Conservation (phyloP, 2,329 filamentous ascomycete species). For the Nemania sp. region DNA sequence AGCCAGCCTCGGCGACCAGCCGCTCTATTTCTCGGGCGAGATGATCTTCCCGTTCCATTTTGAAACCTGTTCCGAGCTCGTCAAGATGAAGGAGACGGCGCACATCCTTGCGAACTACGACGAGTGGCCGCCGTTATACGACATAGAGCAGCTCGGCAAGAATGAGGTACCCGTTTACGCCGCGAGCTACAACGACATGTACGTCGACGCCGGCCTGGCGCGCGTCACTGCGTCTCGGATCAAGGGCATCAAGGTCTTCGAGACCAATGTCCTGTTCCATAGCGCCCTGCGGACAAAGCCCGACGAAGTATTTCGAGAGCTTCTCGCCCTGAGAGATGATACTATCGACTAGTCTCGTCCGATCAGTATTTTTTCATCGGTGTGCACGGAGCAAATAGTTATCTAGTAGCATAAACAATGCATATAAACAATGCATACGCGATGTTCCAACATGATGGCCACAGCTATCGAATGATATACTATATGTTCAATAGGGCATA, state of each 20-base stretch:
- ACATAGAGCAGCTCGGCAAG: conserved; percentile 69
- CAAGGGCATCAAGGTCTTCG: conserved; percentile 76
- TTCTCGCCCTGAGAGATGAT: conserved; percentile 78
- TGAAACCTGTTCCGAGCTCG: conserved; percentile 76
- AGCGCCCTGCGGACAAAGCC: conserved; percentile 75
- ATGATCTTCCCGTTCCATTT: conserved; percentile 92
- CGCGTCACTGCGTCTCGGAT: conserved; percentile 75
- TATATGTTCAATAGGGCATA: background rate
- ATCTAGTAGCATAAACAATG: background rate
- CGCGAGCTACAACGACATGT: conserved; percentile 90
- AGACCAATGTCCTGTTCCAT: conserved; percentile 88
- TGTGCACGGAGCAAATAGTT: background rate
- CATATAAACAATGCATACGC: background rate
- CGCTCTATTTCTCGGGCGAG: conserved; percentile 84
- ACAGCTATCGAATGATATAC: background rate
- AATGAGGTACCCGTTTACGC: conserved; percentile 89
- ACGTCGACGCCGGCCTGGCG: conserved; percentile 78
- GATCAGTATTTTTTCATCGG: background rate
- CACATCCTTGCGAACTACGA: conserved; percentile 69
- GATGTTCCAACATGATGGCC: background rate
- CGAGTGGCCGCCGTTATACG: conserved; percentile 78
- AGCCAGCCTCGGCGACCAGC: conserved; percentile 47
- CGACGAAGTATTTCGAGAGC: conserved; percentile 74
- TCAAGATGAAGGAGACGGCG: conserved; percentile 69
- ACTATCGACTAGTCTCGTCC: conserved; percentile 53